Evolutionary conservation across 805 yeast genomes (phyloP), one percentile per base, ranked within the genome.

Genomic region (Blastobotrys chiropterorum): DNA sequence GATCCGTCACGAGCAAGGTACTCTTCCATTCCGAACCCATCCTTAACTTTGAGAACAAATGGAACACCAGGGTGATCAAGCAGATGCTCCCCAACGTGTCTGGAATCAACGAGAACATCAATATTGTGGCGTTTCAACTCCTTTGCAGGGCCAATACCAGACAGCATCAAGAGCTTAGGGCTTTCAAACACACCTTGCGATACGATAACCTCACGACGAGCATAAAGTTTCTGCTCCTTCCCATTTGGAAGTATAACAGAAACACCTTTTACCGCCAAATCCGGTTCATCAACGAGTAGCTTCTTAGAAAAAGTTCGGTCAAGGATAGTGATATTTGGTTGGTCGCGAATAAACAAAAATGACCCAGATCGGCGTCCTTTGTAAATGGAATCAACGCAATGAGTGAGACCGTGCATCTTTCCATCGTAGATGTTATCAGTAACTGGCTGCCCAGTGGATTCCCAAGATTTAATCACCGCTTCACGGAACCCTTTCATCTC

Each of bases 61-160:
- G 64, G 64, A 6, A 61, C 64, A 38, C 62, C 65, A 6, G 68
- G 69, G 53, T 66, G 69, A 48, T 66, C 69, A 49, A 65, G 60
- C 50, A 66, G 61, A 53, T 66, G 59, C 53, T 66, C 62, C 14
- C 69, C 69, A 39, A 66, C 69, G 41, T 64, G 67, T 31, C 59
- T 62, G 38, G 63, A 59, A 48, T 66, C 67, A 22, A 61, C 58
- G n/a, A 57, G 49, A 17, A 59, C 61, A 20, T 59, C 58, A 50
- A 66, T 62, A 16, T 66, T 65, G 39, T 60, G 62, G 31, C 47
- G 56, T 42, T 59, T 59, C 31, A 66, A 57, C 54, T 66, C 66
- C 50, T 56, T 51, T 50, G 52, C 55, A 14, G 69, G 69, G 19
- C 68, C 69, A 26, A 66, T 46, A 31, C 69, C 69, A 31, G 67